These are phyloP conservation scores for Zygosaccharomyces rouxii DNA, from an alignment of 805 yeast species.

Conservation along the genomic window DNA sequence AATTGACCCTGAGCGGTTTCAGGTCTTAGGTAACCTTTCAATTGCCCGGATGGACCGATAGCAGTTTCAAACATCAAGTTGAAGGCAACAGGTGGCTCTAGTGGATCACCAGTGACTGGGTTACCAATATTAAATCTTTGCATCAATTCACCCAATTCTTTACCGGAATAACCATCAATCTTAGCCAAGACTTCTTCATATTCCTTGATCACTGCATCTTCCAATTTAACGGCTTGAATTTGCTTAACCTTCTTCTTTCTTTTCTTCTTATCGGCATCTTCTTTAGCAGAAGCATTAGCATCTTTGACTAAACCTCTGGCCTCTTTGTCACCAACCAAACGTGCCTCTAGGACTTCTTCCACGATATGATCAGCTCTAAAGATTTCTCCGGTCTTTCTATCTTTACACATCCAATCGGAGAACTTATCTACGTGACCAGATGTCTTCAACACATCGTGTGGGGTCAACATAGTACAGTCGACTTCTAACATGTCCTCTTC, in stretches of 20 bases:
- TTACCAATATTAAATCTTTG: constrained; percentile 75
- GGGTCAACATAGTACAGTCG: constrained; percentile 96
- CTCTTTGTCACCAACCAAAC: constrained; percentile 94
- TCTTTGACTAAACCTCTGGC: constrained; percentile 75
- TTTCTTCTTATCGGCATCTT: constrained; percentile 81
- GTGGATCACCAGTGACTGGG: constrained; percentile 82
- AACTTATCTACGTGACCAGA: constrained; percentile 99
- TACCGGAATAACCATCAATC: constrained; percentile 94
- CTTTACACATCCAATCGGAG: constrained; percentile 99
- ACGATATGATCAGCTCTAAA: constrained; percentile 98
- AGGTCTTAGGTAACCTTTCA: constrained; percentile 94
- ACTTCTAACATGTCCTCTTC: constrained; percentile 99
- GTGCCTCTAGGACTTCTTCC: constrained; percentile 94
- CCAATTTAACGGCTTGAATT: constrained; percentile 81
- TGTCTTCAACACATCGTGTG: constrained; percentile 94
- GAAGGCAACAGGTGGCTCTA: constrained; percentile 91
- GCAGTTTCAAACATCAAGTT: constrained; percentile 99
- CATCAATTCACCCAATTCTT: constrained; percentile 86
- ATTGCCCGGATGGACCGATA: constrained; percentile 96
- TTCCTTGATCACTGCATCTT: constrained; percentile 71
- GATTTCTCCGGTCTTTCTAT: constrained; percentile 92
- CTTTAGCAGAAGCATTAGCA: constrained; percentile 55
- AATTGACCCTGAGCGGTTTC: constrained; percentile 99
- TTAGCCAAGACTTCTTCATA: constrained; percentile 84
- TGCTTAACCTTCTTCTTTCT: constrained; percentile 95